These are phyloP conservation scores for Penicillium coffeae DNA, from an alignment of 495 filamentous ascomycete genomes.

Conservation along the genomic window DNA sequence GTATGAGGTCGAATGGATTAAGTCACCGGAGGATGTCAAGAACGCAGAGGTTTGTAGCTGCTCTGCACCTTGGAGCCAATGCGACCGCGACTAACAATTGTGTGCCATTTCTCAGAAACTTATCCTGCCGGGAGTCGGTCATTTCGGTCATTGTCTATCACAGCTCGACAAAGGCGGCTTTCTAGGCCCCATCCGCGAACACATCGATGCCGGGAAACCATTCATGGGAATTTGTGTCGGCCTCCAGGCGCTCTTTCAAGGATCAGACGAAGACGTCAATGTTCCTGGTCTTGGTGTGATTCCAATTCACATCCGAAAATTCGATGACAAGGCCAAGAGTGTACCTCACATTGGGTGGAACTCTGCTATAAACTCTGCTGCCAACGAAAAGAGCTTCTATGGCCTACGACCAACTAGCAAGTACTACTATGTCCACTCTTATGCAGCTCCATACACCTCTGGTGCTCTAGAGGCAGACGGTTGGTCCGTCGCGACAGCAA, in stretches of 20 bases:
- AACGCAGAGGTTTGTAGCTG: conserved; percentile 67
- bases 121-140: conserved; percentile 92
- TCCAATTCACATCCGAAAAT: conserved; percentile 65
- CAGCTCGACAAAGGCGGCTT: conserved; percentile 78
- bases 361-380: conserved; percentile 60
- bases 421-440: conserved; percentile 98
- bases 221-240: conserved; percentile 99
- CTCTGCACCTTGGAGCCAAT: not conserved
- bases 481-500: conserved; percentile 84
- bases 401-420: conserved; percentile 76
- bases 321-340: conserved; percentile 72
- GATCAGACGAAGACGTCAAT: conserved; percentile 70
- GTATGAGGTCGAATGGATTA: conserved; percentile 91
- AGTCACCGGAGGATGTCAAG: conserved; percentile 72
- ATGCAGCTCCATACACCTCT: conserved; percentile 71
- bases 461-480: conserved; percentile 71
- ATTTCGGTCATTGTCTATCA: conserved; percentile 92
- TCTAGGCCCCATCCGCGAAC: conserved; percentile 69
- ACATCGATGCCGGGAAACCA: conserved; percentile 83
- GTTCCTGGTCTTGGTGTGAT: conserved; percentile 73
- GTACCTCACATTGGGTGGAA: conserved; percentile 99
- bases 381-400: conserved; percentile 57
- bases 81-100: not conserved
- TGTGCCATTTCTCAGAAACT: conserved; percentile 55
- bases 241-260: conserved; percentile 81